phyloP scores from a whole-genome alignment of 2,329 filamentous ascomycete genomes.

The Esteya vermicola region DNA sequence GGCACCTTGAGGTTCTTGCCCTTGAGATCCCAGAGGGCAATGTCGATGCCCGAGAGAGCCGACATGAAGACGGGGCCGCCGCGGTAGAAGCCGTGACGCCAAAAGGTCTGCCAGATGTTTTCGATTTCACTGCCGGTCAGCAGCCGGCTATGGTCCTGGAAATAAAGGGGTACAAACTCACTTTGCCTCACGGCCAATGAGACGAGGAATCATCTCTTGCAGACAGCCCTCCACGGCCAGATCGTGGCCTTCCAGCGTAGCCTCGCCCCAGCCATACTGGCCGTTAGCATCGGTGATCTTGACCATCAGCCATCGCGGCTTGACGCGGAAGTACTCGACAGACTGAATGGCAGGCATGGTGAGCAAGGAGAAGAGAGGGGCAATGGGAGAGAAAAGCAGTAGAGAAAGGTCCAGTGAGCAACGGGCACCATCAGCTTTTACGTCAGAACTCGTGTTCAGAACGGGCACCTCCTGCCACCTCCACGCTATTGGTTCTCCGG shows the following conservation, averaged over 20 bases:
- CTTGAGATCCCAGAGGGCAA: constrained; percentile 58
- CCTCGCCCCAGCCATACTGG: constrained; percentile 50
- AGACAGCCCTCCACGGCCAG: constrained; percentile 52
- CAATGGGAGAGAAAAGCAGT: background rate
- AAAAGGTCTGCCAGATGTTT: constrained; percentile 55
- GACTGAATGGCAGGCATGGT: constrained; percentile 29
- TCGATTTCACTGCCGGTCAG: constrained; percentile 44
- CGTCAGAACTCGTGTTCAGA: too few relatives aligned
- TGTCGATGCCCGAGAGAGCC: constrained; percentile 56
- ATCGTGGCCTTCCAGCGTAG: constrained; percentile 50
- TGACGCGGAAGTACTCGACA: constrained; percentile 53
- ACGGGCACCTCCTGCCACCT: too few relatives aligned
- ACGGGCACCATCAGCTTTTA: too few relatives aligned
- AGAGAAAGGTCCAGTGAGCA: too few relatives aligned
- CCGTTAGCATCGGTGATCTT: constrained; percentile 49
- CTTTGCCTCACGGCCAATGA: constrained; percentile 50
- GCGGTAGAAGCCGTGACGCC: constrained; percentile 53
- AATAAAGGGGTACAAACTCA: constrained; percentile 15
- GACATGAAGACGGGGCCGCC: constrained; percentile 60
- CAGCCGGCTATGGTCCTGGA: background rate
- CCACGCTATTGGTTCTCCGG: too few relatives aligned
- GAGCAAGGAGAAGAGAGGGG: background rate
- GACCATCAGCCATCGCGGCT: constrained; percentile 54
- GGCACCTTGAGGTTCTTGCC: constrained; percentile 30
- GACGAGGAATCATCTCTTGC: constrained; percentile 42